Evolutionary conservation across 108 stramenopile genomes (phyloP).

Genomic region (Skeletonema potamos): DNA sequence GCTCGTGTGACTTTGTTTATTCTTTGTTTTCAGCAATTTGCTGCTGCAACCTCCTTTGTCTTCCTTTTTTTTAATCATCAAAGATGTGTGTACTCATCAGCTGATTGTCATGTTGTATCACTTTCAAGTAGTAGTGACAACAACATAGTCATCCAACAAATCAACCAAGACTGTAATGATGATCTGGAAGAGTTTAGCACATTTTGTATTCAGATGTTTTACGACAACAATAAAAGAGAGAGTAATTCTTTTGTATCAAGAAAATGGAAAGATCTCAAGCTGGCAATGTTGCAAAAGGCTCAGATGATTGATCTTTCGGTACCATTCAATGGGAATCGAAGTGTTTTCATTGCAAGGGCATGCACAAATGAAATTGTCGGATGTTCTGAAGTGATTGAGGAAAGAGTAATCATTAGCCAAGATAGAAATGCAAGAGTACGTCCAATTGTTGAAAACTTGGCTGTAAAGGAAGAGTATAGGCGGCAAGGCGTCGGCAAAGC

Average conservation of each 20-base stretch:
- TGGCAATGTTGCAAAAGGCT: conserved; percentile 28
- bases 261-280: conserved; percentile 34
- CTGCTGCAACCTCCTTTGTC: too few relatives aligned
- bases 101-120: neutral
- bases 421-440: conserved; percentile 27
- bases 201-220: conserved; percentile 39
- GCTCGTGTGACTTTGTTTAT: too few relatives aligned
- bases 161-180: conserved; percentile 10
- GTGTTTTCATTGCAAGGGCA: conserved; percentile 36
- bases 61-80: too few relatives aligned
- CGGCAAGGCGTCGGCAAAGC: conserved; percentile 24
- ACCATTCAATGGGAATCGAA: conserved; percentile 20
- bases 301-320: conserved; percentile 36
- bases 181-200: conserved; percentile 28
- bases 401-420: conserved; percentile 21
- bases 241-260: neutral
- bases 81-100: neutral
- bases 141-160: conserved; percentile 17
- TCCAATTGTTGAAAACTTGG: conserved; percentile 43
- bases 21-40: too few relatives aligned
- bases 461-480: conserved; percentile 26
- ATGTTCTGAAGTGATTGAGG: conserved; percentile 45
- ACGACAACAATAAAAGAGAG: conserved; percentile 17
- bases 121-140: too few relatives aligned
- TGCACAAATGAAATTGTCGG: conserved; percentile 17